These are phyloP conservation scores for Cucumis sativus DNA, from an alignment of 306 rosid genomes.

Conservation along the genomic window DNA sequence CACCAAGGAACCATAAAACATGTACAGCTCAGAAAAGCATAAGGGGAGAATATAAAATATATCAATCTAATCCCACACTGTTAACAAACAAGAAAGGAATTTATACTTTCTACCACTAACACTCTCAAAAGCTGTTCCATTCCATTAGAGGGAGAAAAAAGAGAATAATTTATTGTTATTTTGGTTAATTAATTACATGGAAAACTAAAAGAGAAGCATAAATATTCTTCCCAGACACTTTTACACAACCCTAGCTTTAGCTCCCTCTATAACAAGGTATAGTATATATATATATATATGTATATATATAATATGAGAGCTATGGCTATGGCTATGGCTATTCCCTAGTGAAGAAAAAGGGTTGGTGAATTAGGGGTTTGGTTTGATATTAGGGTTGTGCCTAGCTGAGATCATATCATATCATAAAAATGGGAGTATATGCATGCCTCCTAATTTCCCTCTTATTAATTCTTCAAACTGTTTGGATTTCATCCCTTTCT, in stretches of 20 bases:
- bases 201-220: neutral
- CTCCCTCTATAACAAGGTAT: neutral
- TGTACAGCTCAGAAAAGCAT: neutral
- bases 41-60: neutral
- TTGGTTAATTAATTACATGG: neutral
- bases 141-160: neutral
- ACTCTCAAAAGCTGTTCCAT: neutral
- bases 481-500: neutral
- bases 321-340: neutral
- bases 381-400: too few relatives aligned
- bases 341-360: neutral
- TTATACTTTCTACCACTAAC: neutral
- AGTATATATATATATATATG: too few relatives aligned
- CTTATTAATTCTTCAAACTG: neutral
- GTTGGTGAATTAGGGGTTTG: too few relatives aligned
- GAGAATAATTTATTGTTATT: neutral
- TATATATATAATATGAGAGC: neutral
- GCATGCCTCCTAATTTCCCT: neutral
- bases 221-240: neutral
- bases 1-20: neutral
- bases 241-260: neutral
- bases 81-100: constrained; percentile 1
- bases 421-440: neutral
- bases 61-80: neutral
- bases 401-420: too few relatives aligned